Evolutionary conservation across 305 asterid genomes (phyloP), one percentile per base, ranked within the genome.

Genomic region (Fraxinus baroniana): DNA sequence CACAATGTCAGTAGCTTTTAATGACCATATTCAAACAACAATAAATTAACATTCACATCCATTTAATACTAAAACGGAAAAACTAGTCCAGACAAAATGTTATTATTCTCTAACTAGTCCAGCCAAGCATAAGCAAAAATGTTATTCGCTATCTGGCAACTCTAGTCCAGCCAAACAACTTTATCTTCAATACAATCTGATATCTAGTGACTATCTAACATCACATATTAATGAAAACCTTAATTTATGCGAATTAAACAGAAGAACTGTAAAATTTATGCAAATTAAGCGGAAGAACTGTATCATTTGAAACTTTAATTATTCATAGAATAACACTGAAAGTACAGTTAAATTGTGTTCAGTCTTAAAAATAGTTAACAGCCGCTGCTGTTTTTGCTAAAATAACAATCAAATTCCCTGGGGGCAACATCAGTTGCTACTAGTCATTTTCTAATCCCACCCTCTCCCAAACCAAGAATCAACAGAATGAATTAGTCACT

Each of bases 401-500:
- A 24, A 64, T 22, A 64, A 28, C 36, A 68, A 68, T 66, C 37
- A 66, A 26, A 66, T 66, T 68, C 37, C 74, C n/a, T 5, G 30
- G 35, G 35, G 74, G 64, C 74, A 68, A 68, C 74, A 68, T 12
- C 28, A 68, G 74, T 68, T 68, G 74, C 74, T 28, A 68, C 74
- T 68, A 28, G 37, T 68, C 28, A 68, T 68, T 68, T 28, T 68
- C 30, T 10, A 13, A 68, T 12, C 74, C 37, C 64, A 20, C 74
- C 36, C 37, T 12, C 39, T 28, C 20, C 74, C 36, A 24, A 12
- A 24, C 74, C 6, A 68, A 68, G 37, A 68, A 28, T 68, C 73
- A 66, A 66, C 74, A 68, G 37, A 66, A 22, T 52, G 26, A 10
- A 68, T 24, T 64, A 30, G 74, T 28, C 8, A 28, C 30, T 22